These are phyloP conservation scores for Leishmania mexicana DNA, from an alignment of 208 protist species.

Conservation along the genomic window DNA sequence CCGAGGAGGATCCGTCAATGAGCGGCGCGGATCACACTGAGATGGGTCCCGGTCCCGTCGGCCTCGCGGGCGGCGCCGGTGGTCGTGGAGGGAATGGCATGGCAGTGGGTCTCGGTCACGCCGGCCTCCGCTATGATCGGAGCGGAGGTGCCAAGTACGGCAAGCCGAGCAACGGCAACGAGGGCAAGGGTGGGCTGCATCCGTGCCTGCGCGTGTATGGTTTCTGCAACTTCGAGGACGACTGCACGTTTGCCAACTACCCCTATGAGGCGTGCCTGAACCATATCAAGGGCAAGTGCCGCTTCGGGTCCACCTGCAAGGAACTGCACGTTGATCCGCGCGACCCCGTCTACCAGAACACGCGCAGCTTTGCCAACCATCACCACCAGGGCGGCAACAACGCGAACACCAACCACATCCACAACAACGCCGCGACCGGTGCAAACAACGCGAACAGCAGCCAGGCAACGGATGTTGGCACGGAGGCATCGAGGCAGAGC, in stretches of 20 bases:
- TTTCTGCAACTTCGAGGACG: slow-evolving; percentile 87
- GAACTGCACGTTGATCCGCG: slow-evolving; percentile 82
- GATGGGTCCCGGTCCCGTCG: slow-evolving; percentile 6
- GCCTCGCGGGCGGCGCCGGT: slow-evolving; percentile 4
- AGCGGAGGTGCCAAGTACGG: slow-evolving; percentile 19
- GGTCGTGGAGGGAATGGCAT: slow-evolving; percentile 10
- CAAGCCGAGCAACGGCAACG: slow-evolving; percentile 17
- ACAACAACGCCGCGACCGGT: neutral
- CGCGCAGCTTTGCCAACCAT: slow-evolving; percentile 51
- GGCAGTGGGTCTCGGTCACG: slow-evolving; percentile 3
- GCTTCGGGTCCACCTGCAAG: slow-evolving; percentile 83
- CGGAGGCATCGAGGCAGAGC: slow-evolving; percentile 3
- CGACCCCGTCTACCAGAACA: slow-evolving; percentile 58
- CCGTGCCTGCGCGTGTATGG: slow-evolving; percentile 90
- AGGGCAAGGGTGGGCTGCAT: slow-evolving; percentile 50
- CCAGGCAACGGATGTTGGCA: slow-evolving; percentile 1
- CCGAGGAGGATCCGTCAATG: slow-evolving; percentile 28
- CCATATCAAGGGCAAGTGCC: slow-evolving; percentile 92
- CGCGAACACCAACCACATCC: slow-evolving; percentile 21
- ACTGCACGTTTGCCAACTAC: slow-evolving; percentile 89
- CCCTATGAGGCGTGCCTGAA: slow-evolving; percentile 89
- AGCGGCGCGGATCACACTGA: slow-evolving; percentile 11
- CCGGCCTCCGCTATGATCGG: slow-evolving; percentile 18
- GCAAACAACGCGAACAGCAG: slow-evolving; percentile 9
- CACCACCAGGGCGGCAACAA: slow-evolving; percentile 16